phyloP scores from a whole-genome alignment of 257 asterid genomes.

The Solanum chilense region DNA sequence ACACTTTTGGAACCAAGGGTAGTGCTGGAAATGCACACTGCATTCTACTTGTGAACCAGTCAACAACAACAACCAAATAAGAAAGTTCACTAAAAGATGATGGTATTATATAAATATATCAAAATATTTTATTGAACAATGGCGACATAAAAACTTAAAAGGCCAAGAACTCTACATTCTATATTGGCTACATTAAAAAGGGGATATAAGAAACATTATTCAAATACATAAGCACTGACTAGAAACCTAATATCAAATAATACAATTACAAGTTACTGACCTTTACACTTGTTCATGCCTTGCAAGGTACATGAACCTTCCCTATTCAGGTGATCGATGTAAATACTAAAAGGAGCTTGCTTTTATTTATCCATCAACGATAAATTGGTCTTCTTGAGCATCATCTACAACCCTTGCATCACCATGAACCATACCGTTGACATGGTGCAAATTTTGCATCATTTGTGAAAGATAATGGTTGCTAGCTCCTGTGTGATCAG shows the following conservation, averaged over 20 bases:
- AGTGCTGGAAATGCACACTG: background rate
- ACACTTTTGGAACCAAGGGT: background rate
- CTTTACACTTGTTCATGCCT: background rate
- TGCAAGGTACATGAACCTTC: background rate
- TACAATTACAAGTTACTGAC: background rate
- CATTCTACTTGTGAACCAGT: background rate
- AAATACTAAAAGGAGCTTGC: background rate
- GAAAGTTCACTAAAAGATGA: background rate
- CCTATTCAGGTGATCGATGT: background rate
- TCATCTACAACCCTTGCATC: slow-evolving; percentile 85
- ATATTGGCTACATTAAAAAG: background rate
- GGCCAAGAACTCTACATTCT: background rate
- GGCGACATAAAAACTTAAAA: background rate
- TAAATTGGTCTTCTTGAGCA: slow-evolving; percentile 91
- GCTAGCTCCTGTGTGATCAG: slow-evolving; percentile 74
- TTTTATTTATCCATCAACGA: slow-evolving; percentile 62
- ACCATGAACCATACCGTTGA: slow-evolving; percentile 63
- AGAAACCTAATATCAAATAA: background rate
- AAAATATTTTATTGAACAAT: background rate
- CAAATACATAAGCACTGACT: background rate
- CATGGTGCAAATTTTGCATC: slow-evolving; percentile 91
- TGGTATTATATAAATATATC: background rate
- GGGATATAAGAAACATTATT: background rate
- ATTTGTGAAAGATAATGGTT: slow-evolving; percentile 83
- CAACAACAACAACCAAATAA: background rate